Evolutionary conservation across 2,329 filamentous ascomycete species (phyloP), one percentile per base, ranked within the genome.

Genomic region (Aspergillus flavus): DNA sequence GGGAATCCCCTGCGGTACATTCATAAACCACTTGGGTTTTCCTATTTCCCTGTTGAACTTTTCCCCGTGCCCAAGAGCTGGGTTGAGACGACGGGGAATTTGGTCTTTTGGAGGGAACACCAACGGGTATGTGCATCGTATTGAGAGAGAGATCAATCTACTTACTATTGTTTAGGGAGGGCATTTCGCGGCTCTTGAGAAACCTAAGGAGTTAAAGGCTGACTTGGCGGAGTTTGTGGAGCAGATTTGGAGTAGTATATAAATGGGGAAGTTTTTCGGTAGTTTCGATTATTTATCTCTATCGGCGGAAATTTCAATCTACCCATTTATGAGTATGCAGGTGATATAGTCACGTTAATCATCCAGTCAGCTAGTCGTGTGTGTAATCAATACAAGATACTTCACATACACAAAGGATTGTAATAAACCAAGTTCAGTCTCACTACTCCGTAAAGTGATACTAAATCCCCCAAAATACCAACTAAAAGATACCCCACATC

Each of bases 131-230:
- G 67, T 46, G 7, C 36, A 12, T 54, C n/a, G 2, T 41, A 11
- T 28, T 52, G 45, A 28, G 23, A 26, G 45, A 23, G 23, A 41
- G 3, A 14, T 14, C 21, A 23, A 14, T 28, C 14, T 28, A 28
- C 45, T 48, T 6, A 48, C 45, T 48, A 3, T 48, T 16, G 23
- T 19, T 0, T 71, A 76, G 69, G 85, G 85, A 19, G 85, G 86
- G 0, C 85, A 87, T 72, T 87, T 86, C 68, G 83, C 85, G 1
- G 74, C 78, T 0, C 71, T 80, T 11, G 80, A 83, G 46, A 78
- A 80, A 26, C 79, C 79, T 0, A 69, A 76, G 62, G 70, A 78
- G 1, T 67, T 85, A 53, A 80, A 83, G 64, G 76, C 76, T 12
- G 81, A 82, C 58, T 69, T 84, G 48, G 76, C 77, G 63, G 68